Base-by-base conservation (phyloP, 2,329 filamentous ascomycete genomes). In the Fusarium luffae region DNA sequence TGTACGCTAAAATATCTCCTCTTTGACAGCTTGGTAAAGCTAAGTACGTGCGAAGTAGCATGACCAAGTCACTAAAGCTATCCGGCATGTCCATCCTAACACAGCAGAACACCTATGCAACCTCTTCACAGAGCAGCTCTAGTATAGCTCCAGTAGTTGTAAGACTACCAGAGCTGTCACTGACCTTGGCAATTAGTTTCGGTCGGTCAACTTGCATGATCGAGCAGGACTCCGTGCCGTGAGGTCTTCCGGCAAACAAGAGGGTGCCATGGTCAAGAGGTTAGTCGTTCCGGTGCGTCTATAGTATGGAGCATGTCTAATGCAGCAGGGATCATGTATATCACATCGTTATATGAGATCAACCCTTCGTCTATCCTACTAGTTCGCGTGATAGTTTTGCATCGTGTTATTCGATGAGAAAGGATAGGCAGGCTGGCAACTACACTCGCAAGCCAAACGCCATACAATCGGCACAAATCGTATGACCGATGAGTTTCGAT, bases 221-320 rank as follows among this genome's bases (percentile, higher is more conserved):
- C 25, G 48, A 63, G 50, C 23, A 27, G 19, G 25, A 7, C 11
- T 16, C 10, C 46, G 8, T 27, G 18, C 16, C 9, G 8, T 19
- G 9, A 13, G n/a, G 19, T 32, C n/a, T 16, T 16, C 49, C 13
- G 14, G 23, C 27, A 25, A 21, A 18, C 16, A 49, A 28, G 59
- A 41, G 25, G 59, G 50, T 46, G 61, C 63, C 37, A 21, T 50
- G 21, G 23, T 46, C 44, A 37, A 3, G 58, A 21, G 25, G 14
- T 8, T 7, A 27, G 34, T 34, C 28, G 19, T 28, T n/a, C 23
- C 8, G 37, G 4, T 11, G 12, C 28, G 3, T 28, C 32, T 7
- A 27, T 21, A 12, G 21, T 6, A n/a, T 19, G 9, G 7, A 28
- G 10, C 11, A 13, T 1, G 16, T n/a, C 37, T 57, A 57, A 50